These are phyloP conservation scores for Alternaria sp. DNA, from an alignment of 2,329 filamentous ascomycete genomes.

Conservation along the genomic window DNA sequence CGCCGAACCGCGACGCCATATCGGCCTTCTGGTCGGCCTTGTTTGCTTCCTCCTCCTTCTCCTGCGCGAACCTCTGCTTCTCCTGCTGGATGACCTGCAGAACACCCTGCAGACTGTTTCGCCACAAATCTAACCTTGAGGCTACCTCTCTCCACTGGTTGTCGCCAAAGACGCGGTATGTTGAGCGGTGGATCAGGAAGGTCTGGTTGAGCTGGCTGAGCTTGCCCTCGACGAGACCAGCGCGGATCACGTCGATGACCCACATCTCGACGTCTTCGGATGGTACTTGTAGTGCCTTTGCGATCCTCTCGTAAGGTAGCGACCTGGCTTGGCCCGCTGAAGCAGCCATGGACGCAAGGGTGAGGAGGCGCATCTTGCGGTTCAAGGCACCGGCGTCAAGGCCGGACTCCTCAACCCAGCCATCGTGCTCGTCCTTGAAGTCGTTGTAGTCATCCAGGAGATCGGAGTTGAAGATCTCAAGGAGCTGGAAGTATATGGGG, in stretches of 20 bases:
- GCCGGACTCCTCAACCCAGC: slow-evolving; percentile 79
- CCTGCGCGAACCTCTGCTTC: slow-evolving; percentile 77
- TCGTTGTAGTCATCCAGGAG: slow-evolving; percentile 94
- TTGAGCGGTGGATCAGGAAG: slow-evolving; percentile 94
- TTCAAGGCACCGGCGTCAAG: slow-evolving; percentile 75
- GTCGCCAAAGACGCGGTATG: slow-evolving; percentile 95
- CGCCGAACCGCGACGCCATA: slow-evolving; percentile 36
- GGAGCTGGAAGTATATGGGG: slow-evolving; percentile 83
- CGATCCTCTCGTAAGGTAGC: slow-evolving; percentile 85
- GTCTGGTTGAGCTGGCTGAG: slow-evolving; percentile 90
- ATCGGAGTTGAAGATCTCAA: slow-evolving; percentile 94
- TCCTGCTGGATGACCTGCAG: slow-evolving; percentile 78
- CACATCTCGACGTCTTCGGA: slow-evolving; percentile 91
- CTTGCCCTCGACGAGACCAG: slow-evolving; percentile 94
- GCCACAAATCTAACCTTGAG: slow-evolving; percentile 89
- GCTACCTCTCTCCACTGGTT: slow-evolving; percentile 98
- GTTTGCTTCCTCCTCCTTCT: slow-evolving; percentile 78
- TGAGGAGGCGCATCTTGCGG: slow-evolving; percentile 96
- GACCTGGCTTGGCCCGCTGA: slow-evolving; percentile 78
- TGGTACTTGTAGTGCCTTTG: slow-evolving; percentile 82
- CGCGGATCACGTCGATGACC: slow-evolving; percentile 98
- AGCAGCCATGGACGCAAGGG: slow-evolving; percentile 87
- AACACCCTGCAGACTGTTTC: slow-evolving; percentile 78
- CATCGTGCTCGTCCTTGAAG: slow-evolving; percentile 89
- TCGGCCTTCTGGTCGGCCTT: slow-evolving; percentile 72